phyloP scores from a whole-genome alignment of 768 basidiomycete genomes.

The Leccinum broughii region DNA sequence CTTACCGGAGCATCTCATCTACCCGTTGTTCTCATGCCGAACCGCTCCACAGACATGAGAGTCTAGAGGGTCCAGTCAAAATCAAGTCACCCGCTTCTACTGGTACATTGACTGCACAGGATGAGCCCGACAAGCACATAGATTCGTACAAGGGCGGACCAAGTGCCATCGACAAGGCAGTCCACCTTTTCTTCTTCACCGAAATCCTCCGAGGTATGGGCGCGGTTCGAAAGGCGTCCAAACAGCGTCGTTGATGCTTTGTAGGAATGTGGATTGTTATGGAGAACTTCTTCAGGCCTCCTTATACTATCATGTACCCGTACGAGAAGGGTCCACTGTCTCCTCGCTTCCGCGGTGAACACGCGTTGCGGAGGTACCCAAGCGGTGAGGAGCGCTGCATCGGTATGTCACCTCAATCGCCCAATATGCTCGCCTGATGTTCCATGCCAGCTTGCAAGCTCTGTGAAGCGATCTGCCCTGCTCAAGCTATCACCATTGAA shows the following conservation, averaged over 20 bases:
- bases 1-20: constrained; percentile 43
- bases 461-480: constrained; percentile 98
- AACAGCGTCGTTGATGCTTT: constrained; percentile 11
- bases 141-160: constrained; percentile 79
- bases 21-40: constrained; percentile 26
- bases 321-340: constrained; percentile 98
- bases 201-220: constrained; percentile 93
- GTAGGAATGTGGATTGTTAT: constrained; percentile 97
- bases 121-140: constrained; percentile 51
- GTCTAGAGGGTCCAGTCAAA: constrained; percentile 25
- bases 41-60: constrained; percentile 14
- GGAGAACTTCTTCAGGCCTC: constrained; percentile 89
- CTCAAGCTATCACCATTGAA: constrained; percentile 99
- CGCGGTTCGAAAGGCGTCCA: background rate
- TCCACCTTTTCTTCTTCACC: constrained; percentile 97
- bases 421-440: constrained; percentile 8
- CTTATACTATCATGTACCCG: constrained; percentile 98
- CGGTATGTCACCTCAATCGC: constrained; percentile 52
- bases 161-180: constrained; percentile 93
- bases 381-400: constrained; percentile 99
- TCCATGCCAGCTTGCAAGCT: constrained; percentile 84
- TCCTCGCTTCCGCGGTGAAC: constrained; percentile 97
- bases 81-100: constrained; percentile 37
- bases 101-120: constrained; percentile 35
- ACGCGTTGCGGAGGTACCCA: constrained; percentile 94